phyloP scores from a whole-genome alignment of 1,139 yeast species.

The Debaryomycetaceae sp. region DNA sequence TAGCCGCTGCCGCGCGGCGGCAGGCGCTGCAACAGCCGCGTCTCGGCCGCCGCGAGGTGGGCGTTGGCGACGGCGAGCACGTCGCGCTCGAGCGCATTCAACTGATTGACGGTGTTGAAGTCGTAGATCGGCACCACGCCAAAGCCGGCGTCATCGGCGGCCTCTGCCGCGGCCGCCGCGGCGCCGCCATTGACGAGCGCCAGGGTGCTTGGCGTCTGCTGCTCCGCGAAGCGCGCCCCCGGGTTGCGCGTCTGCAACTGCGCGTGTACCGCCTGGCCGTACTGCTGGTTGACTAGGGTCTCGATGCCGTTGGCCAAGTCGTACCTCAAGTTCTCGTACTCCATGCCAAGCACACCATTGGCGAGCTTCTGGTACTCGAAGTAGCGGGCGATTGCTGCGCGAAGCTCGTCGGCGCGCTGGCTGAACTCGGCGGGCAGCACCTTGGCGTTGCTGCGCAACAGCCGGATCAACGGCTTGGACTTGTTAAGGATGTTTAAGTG shows the following conservation, averaged over 20 bases:
- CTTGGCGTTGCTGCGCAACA: constrained; percentile 26
- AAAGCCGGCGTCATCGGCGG: constrained; percentile 15
- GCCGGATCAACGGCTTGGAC: constrained; percentile 28
- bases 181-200: constrained; percentile 1
- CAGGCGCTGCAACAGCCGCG: neutral
- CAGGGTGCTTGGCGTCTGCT: neutral
- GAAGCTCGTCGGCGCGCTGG: constrained; percentile 23
- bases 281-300: constrained; percentile 27
- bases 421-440: constrained; percentile 28
- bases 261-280: constrained; percentile 22
- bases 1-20: constrained; percentile 2
- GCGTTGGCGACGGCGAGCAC: constrained; percentile 25
- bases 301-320: constrained; percentile 39
- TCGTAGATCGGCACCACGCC: constrained; percentile 33
- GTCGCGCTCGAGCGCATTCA: constrained; percentile 23
- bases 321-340: constrained; percentile 43
- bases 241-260: constrained; percentile 5
- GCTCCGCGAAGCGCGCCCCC: constrained; percentile 8
- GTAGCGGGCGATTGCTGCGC: constrained; percentile 32
- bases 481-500: constrained; percentile 20
- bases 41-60: constrained; percentile 15
- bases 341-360: constrained; percentile 38
- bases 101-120: constrained; percentile 32
- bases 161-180: constrained; percentile 6
- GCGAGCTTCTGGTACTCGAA: constrained; percentile 39